These are phyloP conservation scores for Pugionium cornutum DNA, from an alignment of 345 rosid species.

Conservation along the genomic window DNA sequence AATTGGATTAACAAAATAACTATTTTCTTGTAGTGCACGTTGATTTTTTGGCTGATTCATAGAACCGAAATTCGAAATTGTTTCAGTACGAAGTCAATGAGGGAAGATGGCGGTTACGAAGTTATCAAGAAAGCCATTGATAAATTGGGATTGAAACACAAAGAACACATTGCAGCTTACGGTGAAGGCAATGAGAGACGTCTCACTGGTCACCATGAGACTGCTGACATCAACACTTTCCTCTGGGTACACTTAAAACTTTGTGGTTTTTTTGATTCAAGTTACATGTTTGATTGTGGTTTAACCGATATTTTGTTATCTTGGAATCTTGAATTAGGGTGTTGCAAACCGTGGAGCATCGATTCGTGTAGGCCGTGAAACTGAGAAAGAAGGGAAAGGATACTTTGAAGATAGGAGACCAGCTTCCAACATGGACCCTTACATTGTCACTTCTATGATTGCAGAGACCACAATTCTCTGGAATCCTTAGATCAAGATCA, in stretches of 20 bases:
- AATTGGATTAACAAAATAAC: too few species aligned
- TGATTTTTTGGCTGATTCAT: too few species aligned
- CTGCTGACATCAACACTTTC: conserved; percentile 81
- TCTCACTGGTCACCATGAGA: conserved; percentile 81
- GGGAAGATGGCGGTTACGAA: conserved; percentile 68
- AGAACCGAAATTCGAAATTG: neutral
- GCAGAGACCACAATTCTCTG: conserved; percentile 80
- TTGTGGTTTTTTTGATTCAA: neutral
- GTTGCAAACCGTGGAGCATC: conserved; percentile 91
- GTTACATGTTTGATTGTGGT: too few species aligned
- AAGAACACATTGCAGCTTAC: conserved; percentile 84
- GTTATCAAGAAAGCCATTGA: conserved; percentile 81
- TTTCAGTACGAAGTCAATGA: conserved; percentile 79
- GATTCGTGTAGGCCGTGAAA: conserved; percentile 75
- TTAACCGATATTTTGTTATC: neutral
- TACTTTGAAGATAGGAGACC: conserved; percentile 92
- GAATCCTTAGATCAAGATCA: conserved; percentile 43
- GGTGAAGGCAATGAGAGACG: conserved; percentile 95
- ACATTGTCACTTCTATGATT: conserved; percentile 82
- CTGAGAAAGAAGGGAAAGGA: conserved; percentile 72
- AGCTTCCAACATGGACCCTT: conserved; percentile 91
- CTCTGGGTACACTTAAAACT: conserved; percentile 52
- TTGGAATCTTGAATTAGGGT: conserved; percentile 48
- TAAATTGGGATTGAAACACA: conserved; percentile 78
- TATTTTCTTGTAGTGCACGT: too few species aligned